Base-by-base conservation (phyloP, 2,329 filamentous ascomycete genomes). In the Penicillium brevicompactum region DNA sequence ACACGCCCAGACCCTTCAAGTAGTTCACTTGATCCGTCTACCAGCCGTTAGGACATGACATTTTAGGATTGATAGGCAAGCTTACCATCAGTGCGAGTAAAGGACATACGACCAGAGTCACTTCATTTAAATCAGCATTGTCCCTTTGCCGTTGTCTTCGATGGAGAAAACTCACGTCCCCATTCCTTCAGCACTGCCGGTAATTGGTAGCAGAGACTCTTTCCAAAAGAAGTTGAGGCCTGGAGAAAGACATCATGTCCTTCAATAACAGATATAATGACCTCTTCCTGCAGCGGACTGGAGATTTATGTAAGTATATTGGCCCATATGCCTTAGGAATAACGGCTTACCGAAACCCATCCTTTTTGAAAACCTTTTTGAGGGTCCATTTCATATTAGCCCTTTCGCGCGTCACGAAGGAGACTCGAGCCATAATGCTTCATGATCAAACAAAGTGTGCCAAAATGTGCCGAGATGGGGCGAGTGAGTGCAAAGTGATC, bases 181-280 rank as follows among this genome's bases (percentile, higher is more conserved):
- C 52, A 55, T 72, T 87, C 85, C 67, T 93, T 89, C 53, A 96
- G 87, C 31, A 97, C 87, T 22, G 92, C 92, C 8, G 92, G 92
- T 1, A 97, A 81, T 71, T 97, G 92, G 70, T 93, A 97, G 76
- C 93, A 97, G 50, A 97, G 74, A 68, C 91, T 95, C 74, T 97
- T 97, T 41, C 92, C 93, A 72, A 97, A 97, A 0, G 78, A 80
- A 4, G 78, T 81, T 2, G 78, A 78, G 21, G 93, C 93, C 74
- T 97, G 93, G 1, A 97, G 83, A 69, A 96, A 97, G 42, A 97
- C 89, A 87, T 97, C 93, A 59, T 92, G 82, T 14, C 91, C 89
- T 53, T 89, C 85, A 8, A 97, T 80, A 2, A 90, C 90, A 7
- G 91, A 89, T 55, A 83, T 81, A 52, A 97, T 93, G 53, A 97